Evolutionary conservation across 2,329 filamentous ascomycete species (phyloP).

Genomic region (Beauveria brongniartii): DNA sequence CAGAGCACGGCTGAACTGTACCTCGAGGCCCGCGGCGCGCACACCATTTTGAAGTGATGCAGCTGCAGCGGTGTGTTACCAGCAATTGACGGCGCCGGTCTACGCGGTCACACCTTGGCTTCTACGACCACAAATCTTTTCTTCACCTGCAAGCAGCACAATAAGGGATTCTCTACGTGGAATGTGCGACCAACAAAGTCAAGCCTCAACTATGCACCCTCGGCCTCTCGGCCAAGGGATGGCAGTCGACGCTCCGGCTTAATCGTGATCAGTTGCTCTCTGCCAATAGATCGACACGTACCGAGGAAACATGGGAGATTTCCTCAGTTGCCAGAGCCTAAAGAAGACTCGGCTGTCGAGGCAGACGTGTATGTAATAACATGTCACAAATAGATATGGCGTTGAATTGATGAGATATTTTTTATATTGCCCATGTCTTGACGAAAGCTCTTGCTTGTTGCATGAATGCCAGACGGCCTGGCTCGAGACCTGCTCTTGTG

Average conservation of each 20-base stretch:
- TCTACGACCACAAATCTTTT: background rate
- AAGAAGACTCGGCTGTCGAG: constrained; percentile 43
- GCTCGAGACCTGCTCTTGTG: constrained; percentile 1
- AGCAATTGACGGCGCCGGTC: background rate
- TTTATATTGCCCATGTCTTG: background rate
- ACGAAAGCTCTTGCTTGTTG: background rate
- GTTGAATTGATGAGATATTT: background rate
- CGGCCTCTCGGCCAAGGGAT: constrained; percentile 67
- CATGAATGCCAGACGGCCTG: background rate
- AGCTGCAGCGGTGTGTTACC: background rate
- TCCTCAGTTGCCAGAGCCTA: constrained; percentile 54
- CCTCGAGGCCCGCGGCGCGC: constrained; percentile 80
- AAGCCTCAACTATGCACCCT: constrained; percentile 85
- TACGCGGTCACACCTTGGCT: background rate
- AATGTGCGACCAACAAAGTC: constrained; percentile 88
- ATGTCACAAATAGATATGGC: constrained; percentile 10
- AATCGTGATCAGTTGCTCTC: constrained; percentile 85
- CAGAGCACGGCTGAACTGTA: constrained; percentile 83
- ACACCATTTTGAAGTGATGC: constrained; percentile 79
- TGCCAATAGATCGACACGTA: constrained; percentile 67
- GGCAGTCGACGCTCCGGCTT: constrained; percentile 97
- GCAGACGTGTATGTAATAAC: constrained; percentile 25
- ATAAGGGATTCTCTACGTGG: background rate
- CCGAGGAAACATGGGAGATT: constrained; percentile 65
- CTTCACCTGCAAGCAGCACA: background rate